Base-by-base conservation (phyloP, 2,329 filamentous ascomycete genomes). In the Neurospora sp. region DNA sequence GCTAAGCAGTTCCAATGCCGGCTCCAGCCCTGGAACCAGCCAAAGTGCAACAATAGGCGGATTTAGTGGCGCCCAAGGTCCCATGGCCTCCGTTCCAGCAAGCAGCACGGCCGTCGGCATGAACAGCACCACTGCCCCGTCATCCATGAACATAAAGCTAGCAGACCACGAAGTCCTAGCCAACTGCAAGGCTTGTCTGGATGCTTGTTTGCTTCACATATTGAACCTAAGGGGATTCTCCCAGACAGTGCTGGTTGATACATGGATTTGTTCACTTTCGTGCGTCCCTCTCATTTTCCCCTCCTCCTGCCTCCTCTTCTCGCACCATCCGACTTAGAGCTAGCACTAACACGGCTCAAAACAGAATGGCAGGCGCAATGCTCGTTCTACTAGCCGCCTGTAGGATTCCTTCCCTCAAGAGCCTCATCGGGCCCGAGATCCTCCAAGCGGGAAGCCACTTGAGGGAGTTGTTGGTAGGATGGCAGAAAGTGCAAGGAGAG, bases 191-290 rank as follows among this genome's bases (percentile, higher is more conserved):
- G 76, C 80, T 0, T 85, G 83, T 46, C 75, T 85, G 0, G 82
- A 85, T 68, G 82, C 83, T 0, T 85, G 83, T 39, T 73, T 83
- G 15, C 71, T 85, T 46, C 84, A 86, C 68, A 83, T 85, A 0
- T 75, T 84, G 52, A 84, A 85, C 46, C 71, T 86, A 3, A 74
- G 82, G 28, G 81, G 81, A 0, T 85, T 84, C 69, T 78, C 81
- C 0, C 84, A 86, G 66, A 86, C 84, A 0, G 80, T 86, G 0
- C 74, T 86, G 40, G 80, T 86, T 1, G 84, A 86, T 72, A 85
- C 83, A 0, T 86, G 84, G 84, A 86, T 86, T 28, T 86, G 84
- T 66, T 84, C 83, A 0, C 73, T 86, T 0, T 85, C 83, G 83
- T 85, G 76, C 74, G 82, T 79, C 19, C 15, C 19, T 37, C 46